Evolutionary conservation across 768 basidiomycete genomes (phyloP).

Genomic region (Clavulina sp.): DNA sequence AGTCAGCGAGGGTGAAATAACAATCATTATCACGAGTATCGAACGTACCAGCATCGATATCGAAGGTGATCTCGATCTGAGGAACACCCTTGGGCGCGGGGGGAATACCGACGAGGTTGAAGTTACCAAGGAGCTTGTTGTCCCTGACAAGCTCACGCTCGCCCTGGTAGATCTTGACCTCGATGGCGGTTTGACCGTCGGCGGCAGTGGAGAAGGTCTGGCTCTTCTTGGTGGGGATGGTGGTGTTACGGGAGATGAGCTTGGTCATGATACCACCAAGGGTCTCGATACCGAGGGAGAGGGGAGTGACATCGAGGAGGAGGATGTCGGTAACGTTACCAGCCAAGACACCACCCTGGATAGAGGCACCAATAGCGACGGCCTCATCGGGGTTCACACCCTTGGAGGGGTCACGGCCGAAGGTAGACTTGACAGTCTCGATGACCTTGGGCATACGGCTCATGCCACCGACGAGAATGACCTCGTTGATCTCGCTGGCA

Average conservation of each 20-base stretch:
- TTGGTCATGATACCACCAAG: slow-evolving; percentile 99
- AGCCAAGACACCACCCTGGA: slow-evolving; percentile 94
- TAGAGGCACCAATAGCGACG: slow-evolving; percentile 93
- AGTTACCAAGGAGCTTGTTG: slow-evolving; percentile 98
- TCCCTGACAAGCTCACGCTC: slow-evolving; percentile 97
- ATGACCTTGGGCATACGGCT: slow-evolving; percentile 91
- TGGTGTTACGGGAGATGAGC: slow-evolving; percentile 94
- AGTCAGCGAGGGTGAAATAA: slow-evolving; percentile 6
- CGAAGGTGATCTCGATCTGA: slow-evolving; percentile 81
- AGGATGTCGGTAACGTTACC: slow-evolving; percentile 94
- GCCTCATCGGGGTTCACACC: slow-evolving; percentile 99
- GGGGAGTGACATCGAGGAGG: slow-evolving; percentile 86
- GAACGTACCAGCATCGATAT: slow-evolving; percentile 78
- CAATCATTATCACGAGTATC: background rate
- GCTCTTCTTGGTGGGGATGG: slow-evolving; percentile 98
- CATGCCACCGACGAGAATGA: slow-evolving; percentile 98
- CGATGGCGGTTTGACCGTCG: slow-evolving; percentile 97
- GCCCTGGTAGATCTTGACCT: slow-evolving; percentile 99
- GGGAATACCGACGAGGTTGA: slow-evolving; percentile 97
- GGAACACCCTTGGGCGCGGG: slow-evolving; percentile 70
- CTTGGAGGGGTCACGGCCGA: slow-evolving; percentile 93
- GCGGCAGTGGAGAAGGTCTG: slow-evolving; percentile 98
- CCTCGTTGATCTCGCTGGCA: slow-evolving; percentile 82
- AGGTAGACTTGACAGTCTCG: slow-evolving; percentile 85
- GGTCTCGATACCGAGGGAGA: slow-evolving; percentile 94